These are phyloP conservation scores for Rachicladosporium sp. DNA, from an alignment of 2,329 filamentous ascomycete species.

Conservation along the genomic window DNA sequence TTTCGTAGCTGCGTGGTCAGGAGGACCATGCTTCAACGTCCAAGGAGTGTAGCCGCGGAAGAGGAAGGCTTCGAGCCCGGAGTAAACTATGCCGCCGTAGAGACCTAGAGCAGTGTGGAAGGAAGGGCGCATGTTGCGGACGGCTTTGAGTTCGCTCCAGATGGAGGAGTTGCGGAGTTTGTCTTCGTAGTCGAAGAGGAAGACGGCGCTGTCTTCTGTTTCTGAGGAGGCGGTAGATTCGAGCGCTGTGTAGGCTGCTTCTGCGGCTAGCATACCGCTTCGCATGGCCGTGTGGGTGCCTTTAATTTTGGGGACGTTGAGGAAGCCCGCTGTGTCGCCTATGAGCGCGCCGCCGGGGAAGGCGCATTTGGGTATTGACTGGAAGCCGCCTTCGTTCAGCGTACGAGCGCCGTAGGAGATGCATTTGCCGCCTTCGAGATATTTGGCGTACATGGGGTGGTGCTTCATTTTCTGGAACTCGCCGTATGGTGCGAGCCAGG, in stretches of 20 bases:
- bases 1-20: conserved; percentile 70
- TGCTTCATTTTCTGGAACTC: conserved; percentile 99
- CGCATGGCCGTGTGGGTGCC: conserved; percentile 97
- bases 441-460: conserved; percentile 75
- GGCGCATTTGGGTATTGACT: conserved; percentile 92
- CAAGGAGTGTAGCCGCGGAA: conserved; percentile 78
- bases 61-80: conserved; percentile 79
- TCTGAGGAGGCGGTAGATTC: conserved; percentile 12
- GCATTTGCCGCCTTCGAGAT: conserved; percentile 93
- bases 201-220: conserved; percentile 58
- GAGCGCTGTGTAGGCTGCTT: conserved; percentile 75
- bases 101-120: conserved; percentile 82
- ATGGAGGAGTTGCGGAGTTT: conserved; percentile 73
- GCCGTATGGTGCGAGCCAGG: conserved; percentile 86
- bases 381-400: conserved; percentile 87
- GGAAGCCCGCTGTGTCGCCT: conserved; percentile 88
- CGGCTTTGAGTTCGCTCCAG: conserved; percentile 88
- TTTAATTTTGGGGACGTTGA: conserved; percentile 98
- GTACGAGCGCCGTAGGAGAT: conserved; percentile 91
- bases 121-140: conserved; percentile 93
- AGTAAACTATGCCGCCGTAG: conserved; percentile 84
- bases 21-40: conserved; percentile 75
- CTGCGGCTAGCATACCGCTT: conserved; percentile 89
- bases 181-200: conserved; percentile 91
- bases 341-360: conserved; percentile 94